Percentiles rank a stretch among this genome's conserved stretches.
These are phyloP conservation scores for Trichoderma oligosporum DNA, from an alignment of 2,329 filamentous ascomycete species.

Conservation along the genomic window DNA sequence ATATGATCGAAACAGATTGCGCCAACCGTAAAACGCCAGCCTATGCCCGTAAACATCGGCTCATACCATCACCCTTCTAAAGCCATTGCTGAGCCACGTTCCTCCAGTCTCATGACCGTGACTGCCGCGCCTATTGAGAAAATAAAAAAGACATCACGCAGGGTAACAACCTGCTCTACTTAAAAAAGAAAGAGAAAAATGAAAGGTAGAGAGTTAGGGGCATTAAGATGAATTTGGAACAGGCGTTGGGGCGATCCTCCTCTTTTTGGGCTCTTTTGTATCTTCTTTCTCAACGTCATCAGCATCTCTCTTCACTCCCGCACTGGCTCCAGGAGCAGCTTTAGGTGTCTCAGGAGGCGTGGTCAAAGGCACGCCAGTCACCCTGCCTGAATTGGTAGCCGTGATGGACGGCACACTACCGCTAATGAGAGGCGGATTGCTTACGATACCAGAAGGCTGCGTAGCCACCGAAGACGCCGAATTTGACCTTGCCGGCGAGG, in stretches of 20 bases:
- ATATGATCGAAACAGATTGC: not conserved
- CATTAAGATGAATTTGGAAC: constrained; percentile 32
- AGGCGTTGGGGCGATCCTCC: constrained; percentile 65
- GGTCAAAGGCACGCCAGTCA: constrained; percentile 66
- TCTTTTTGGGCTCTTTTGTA: constrained; percentile 58
- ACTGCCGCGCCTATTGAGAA: not conserved
- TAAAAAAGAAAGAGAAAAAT: not conserved
- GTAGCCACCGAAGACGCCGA: constrained; percentile 78
- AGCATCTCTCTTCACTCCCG: constrained; percentile 54
- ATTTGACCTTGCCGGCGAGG: constrained; percentile 80
- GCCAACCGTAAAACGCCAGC: constrained; percentile 30
- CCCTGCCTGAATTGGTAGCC: constrained; percentile 64
- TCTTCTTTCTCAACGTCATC: constrained; percentile 54
- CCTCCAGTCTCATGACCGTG: not conserved
- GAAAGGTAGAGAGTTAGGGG: not conserved
- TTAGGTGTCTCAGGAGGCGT: constrained; percentile 88
- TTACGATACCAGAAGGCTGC: constrained; percentile 59
- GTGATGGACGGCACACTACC: constrained; percentile 74
- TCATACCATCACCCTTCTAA: constrained; percentile 19
- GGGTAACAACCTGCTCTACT: not conserved
- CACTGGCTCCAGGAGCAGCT: constrained; percentile 30
- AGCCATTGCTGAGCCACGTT: not conserved
- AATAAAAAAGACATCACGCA: not conserved
- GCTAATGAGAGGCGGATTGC: constrained; percentile 74
- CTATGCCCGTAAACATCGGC: constrained; percentile 29